A percentile compares a stretch with the other conserved stretches of the same genome.
phyloP scores from a whole-genome alignment of 306 rosid species.

The Vigna trinervia region DNA sequence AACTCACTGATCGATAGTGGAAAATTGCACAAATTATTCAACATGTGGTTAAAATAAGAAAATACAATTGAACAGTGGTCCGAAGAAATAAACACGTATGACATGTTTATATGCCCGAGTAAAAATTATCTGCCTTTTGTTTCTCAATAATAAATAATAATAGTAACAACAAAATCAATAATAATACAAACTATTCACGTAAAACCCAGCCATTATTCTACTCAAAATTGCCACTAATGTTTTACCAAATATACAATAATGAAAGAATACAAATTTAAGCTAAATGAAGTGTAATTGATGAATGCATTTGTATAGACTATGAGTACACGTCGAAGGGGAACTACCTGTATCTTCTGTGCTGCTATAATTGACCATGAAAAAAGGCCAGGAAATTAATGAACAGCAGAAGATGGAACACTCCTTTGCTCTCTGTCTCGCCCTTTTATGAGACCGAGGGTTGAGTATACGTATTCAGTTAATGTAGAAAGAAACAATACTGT shows the following conservation, averaged over 20 bases:
- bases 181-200: conserved; percentile 27
- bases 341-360: conserved; percentile 42
- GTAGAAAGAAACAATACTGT: conserved; percentile 46
- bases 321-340: conserved; percentile 44
- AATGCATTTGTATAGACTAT: conserved; percentile 53
- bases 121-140: neutral
- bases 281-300: conserved; percentile 47
- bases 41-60: too few species aligned
- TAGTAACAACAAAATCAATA: neutral
- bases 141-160: neutral
- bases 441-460: conserved; percentile 46
- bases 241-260: conserved; percentile 58
- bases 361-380: conserved; percentile 49
- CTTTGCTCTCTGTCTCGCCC: conserved; percentile 48
- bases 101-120: neutral
- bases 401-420: conserved; percentile 47
- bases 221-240: conserved; percentile 59
- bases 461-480: conserved; percentile 52
- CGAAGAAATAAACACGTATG: neutral
- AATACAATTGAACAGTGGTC: too few species aligned
- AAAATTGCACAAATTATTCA: too few species aligned
- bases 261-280: conserved; percentile 62
- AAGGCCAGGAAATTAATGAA: conserved; percentile 52
- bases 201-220: conserved; percentile 53
- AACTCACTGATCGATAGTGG: too few species aligned